phyloP scores from a whole-genome alignment of 768 basidiomycete species.

The Russula foetens region DNA sequence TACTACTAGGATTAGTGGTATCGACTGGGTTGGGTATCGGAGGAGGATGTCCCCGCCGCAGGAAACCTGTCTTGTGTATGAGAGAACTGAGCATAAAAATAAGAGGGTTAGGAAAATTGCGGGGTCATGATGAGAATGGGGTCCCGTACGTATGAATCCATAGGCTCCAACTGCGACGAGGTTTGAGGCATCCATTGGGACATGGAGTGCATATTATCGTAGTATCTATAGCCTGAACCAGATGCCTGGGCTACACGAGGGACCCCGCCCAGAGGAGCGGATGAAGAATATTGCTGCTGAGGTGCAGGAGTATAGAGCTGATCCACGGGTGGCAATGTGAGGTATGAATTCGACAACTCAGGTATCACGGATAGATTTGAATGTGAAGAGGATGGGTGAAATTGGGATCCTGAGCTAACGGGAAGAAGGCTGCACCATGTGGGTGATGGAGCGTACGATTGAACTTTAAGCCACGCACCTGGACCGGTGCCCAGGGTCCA shows the following conservation, averaged over 20 bases:
- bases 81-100: slow-evolving; percentile 27
- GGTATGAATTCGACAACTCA: slow-evolving; percentile 43
- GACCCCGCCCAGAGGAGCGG: slow-evolving; percentile 23
- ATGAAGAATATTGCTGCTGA: slow-evolving; percentile 27
- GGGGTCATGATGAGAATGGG: neutral
- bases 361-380: slow-evolving; percentile 50
- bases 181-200: slow-evolving; percentile 37
- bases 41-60: slow-evolving; percentile 40
- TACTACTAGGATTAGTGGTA: slow-evolving; percentile 38
- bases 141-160: slow-evolving; percentile 60
- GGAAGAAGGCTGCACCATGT: slow-evolving; percentile 17
- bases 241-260: slow-evolving; percentile 32
- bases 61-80: slow-evolving; percentile 40
- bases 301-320: slow-evolving; percentile 35
- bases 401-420: slow-evolving; percentile 35
- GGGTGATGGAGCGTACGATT: neutral
- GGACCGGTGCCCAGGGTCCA: slow-evolving; percentile 20
- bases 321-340: slow-evolving; percentile 42
- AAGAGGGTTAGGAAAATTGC: neutral
- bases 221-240: slow-evolving; percentile 27
- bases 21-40: slow-evolving; percentile 42
- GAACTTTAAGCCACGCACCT: slow-evolving; percentile 15
- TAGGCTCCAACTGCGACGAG: slow-evolving; percentile 39
- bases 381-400: slow-evolving; percentile 40
- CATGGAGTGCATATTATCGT: slow-evolving; percentile 33